Conservation (phyloP, 495 filamentous ascomycete genomes). For the Lasiosphaeria hispida region DNA sequence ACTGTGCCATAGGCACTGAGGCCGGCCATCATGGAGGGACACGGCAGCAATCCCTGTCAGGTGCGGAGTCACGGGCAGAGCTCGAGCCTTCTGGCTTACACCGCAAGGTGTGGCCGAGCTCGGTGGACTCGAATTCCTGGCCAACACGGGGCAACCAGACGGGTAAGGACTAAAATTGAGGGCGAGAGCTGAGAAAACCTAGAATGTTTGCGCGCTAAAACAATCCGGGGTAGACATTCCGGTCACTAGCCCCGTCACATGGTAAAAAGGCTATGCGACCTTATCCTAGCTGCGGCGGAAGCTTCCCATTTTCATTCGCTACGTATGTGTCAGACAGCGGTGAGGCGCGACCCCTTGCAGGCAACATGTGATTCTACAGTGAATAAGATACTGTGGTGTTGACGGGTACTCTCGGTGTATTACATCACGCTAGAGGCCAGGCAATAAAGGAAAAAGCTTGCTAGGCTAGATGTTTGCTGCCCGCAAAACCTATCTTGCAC, state of each 20-base stretch:
- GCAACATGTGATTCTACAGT: neutral
- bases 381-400: slow-evolving; percentile 1
- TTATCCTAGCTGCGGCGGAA: neutral
- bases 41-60: no score
- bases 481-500: no score
- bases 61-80: no score
- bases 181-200: neutral
- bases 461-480: no score
- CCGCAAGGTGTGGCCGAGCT: no score
- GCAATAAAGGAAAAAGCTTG: no score
- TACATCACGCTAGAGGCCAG: neutral
- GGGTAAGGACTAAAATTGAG: no score
- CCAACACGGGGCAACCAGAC: neutral
- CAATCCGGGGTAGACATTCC: neutral
- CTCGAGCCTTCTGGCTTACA: no score
- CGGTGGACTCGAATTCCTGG: no score
- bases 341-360: neutral
- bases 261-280: neutral
- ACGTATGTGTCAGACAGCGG: neutral
- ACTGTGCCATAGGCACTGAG: no score
- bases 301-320: neutral
- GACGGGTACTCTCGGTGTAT: neutral
- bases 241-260: neutral
- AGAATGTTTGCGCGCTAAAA: neutral
- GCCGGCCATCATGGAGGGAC: no score